Evolutionary conservation across 2,329 filamentous ascomycete genomes (phyloP), one percentile per base, ranked within the genome.

Genomic region (Diaporthe aspalathi): DNA sequence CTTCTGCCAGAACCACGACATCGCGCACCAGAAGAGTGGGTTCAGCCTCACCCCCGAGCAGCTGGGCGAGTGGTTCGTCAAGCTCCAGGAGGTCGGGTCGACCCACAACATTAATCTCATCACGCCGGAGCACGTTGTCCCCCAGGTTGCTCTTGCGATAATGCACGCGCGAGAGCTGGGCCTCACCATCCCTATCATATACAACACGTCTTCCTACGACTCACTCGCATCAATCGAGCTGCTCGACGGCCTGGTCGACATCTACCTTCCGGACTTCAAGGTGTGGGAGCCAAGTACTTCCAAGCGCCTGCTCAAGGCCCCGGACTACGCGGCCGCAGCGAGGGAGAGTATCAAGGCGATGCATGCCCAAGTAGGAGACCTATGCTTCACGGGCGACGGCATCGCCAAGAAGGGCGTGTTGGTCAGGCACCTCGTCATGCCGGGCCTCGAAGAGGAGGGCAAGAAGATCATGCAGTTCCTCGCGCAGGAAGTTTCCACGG

Each of bases 81-180:
- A 96, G 82, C 83, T 97, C 53, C 93, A 96, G 79, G 86, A 93
- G 35, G 87, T 93, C 2, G 94, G 93, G n/a, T 83, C 86, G 11
- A 92, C 94, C n/a, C 93, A 97, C 83, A 96, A 96, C 79, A 95
- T 97, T 85, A 96, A 97, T 79, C 88, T 95, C 27, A 88, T 97
- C 71, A 97, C 93, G 0, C 93, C 94, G 0, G 94, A 97, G 78
- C 94, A 97, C 79, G 92, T 97, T 22, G 93, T 94, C 5, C 93
- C 94, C 0, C 94, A 96, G 79, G 92, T 96, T 12, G 93, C 89
- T 1, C 83, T 96, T 40, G 91, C 91, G 17, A 93, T 96, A 75
- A 84, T 97, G 29, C 87, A 92, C 73, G 93, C 93, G 0, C 86
- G 88, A 57, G 90, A 93, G 32, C 83, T 91, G 45, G 93, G 93